A percentile compares a stretch with the other conserved stretches of the same genome.
These are phyloP conservation scores for Globisporangium spinosum DNA, from an alignment of 352 stramenopile genomes.

Conservation along the genomic window DNA sequence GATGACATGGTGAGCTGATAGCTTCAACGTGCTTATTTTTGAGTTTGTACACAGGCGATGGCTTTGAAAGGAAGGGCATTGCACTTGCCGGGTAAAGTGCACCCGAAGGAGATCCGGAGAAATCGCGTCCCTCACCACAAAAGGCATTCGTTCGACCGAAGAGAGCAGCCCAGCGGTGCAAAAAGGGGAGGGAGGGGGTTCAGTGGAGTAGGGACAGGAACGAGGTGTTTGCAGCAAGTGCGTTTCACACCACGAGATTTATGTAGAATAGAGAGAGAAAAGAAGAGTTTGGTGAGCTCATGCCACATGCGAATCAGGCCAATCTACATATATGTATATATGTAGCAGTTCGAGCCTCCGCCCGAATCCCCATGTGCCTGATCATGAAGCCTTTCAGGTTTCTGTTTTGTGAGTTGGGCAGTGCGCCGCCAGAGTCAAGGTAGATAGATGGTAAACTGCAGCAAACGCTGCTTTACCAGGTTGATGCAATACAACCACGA, in stretches of 20 bases:
- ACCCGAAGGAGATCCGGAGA: background rate
- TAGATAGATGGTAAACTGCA: background rate
- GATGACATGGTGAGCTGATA: background rate
- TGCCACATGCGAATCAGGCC: background rate
- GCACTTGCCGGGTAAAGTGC: background rate
- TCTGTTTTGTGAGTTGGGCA: background rate
- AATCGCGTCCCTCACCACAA: background rate
- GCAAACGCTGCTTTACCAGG: too few species aligned
- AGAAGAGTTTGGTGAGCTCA: background rate
- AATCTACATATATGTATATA: background rate
- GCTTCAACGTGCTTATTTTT: background rate
- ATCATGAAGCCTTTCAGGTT: background rate
- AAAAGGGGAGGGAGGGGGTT: too few species aligned
- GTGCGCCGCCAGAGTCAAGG: too few species aligned
- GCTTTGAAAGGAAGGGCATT: background rate
- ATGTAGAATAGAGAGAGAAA: background rate
- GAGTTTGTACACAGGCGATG: background rate
- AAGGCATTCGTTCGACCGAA: background rate
- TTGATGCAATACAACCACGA: background rate
- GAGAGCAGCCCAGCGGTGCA: background rate
- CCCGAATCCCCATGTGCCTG: background rate
- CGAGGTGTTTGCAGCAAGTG: background rate
- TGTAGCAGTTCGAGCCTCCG: background rate
- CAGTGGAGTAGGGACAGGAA: too few species aligned
- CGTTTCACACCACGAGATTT: background rate